Conservation (phyloP, 1,139 yeast species). For the Blastobotrys arbuscula region DNA sequence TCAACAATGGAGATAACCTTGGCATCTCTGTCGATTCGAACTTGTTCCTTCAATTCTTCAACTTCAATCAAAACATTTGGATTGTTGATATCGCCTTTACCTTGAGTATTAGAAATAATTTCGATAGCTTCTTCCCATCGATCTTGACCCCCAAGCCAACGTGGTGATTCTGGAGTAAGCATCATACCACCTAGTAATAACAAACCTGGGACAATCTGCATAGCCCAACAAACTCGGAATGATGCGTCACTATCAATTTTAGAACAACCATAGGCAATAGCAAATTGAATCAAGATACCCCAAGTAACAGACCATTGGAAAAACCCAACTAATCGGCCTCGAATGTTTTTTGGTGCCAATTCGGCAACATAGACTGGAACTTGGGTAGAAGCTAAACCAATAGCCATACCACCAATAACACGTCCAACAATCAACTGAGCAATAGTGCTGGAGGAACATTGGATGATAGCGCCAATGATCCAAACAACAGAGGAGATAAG, state of each 20-base stretch:
- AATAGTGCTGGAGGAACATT: conserved; percentile 66
- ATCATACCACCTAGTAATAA: conserved; percentile 45
- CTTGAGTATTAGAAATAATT: conserved; percentile 48
- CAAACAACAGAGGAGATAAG: conserved; percentile 72
- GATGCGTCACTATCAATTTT: conserved; percentile 45
- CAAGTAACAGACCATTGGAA: conserved; percentile 66
- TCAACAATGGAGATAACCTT: conserved; percentile 37
- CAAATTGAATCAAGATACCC: conserved; percentile 58
- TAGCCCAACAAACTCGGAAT: conserved; percentile 65
- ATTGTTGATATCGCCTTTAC: conserved; percentile 48
- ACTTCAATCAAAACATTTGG: conserved; percentile 53
- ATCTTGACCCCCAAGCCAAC: conserved; percentile 63
- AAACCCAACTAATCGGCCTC: conserved; percentile 63
- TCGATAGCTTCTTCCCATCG: conserved; percentile 59
- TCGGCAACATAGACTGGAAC: conserved; percentile 73
- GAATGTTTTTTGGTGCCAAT: conserved; percentile 57
- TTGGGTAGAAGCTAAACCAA: conserved; percentile 67
- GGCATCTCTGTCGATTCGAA: conserved; percentile 28
- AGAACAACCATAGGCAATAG: conserved; percentile 56
- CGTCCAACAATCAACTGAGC: conserved; percentile 69
- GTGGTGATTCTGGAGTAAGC: conserved; percentile 66
- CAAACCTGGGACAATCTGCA: conserved; percentile 60
- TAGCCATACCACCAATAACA: conserved; percentile 58
- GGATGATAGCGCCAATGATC: conserved; percentile 76
- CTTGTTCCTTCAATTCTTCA: conserved; percentile 50